Evolutionary conservation across 495 filamentous ascomycete species (phyloP).

Genomic region (Friedmanniomyces endolithicus): DNA sequence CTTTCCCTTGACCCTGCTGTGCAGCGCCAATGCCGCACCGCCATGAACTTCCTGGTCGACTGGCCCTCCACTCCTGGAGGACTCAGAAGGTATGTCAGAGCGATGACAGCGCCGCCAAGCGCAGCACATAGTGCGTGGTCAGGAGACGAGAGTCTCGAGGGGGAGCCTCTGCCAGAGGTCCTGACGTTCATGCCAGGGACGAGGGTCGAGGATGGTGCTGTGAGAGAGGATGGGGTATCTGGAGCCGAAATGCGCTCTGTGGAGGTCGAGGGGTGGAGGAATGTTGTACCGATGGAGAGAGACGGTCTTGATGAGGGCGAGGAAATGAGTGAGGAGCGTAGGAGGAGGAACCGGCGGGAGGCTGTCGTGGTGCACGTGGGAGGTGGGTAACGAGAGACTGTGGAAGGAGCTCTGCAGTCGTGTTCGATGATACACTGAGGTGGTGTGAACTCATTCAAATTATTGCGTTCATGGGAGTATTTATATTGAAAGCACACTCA

Average conservation of each 20-base stretch:
- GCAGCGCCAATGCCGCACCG: background rate
- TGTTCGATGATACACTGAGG: background rate
- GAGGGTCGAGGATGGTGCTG: no score
- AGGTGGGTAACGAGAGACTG: conserved; percentile 21
- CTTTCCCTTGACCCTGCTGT: background rate
- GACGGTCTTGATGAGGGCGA: conserved; percentile 21
- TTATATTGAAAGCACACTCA: no score
- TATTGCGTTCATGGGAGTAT: background rate
- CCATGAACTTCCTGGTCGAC: background rate
- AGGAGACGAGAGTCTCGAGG: no score
- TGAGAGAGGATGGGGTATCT: no score
- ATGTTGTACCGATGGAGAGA: background rate
- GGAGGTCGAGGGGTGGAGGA: background rate
- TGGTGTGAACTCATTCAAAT: background rate
- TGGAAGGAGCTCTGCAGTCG: background rate
- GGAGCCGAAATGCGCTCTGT: no score
- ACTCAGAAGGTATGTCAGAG: no score
- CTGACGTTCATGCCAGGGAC: no score
- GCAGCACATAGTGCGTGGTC: no score
- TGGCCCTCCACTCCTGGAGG: no score
- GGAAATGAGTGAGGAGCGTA: conserved; percentile 36
- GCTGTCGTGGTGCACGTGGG: conserved; percentile 56
- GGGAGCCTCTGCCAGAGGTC: no score
- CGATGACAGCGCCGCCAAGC: no score
- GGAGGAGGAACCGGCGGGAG: conserved; percentile 45